Evolutionary conservation across 2,329 filamentous ascomycete genomes (phyloP).

Genomic region (Triangularia verruculosa): DNA sequence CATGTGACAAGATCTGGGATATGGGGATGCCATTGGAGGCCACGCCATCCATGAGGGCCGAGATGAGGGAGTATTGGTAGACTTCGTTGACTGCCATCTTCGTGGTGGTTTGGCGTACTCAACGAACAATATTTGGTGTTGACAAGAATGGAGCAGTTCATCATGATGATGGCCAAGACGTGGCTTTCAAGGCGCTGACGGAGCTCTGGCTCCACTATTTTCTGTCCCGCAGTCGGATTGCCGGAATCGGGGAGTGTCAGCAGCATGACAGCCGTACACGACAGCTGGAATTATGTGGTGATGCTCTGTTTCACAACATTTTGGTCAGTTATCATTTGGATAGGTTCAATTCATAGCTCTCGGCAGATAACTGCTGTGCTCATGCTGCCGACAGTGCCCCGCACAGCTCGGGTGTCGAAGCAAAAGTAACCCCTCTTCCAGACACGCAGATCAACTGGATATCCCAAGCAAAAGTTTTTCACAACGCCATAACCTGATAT

Average conservation of each 20-base stretch:
- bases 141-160: background rate
- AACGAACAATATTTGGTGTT: too few relatives aligned
- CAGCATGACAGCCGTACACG: background rate
- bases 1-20: conserved; percentile 30
- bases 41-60: conserved; percentile 37
- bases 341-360: background rate
- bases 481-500: too few relatives aligned
- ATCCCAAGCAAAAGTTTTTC: too few relatives aligned
- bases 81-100: conserved; percentile 34
- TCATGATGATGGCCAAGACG: background rate
- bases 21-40: conserved; percentile 34
- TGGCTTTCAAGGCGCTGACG: background rate
- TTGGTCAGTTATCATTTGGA: background rate
- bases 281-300: background rate
- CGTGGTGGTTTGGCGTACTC: too few relatives aligned
- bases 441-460: background rate
- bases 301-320: background rate
- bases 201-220: background rate
- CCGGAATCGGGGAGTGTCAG: background rate
- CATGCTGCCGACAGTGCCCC: background rate
- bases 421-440: background rate
- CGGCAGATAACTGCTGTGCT: background rate
- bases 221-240: background rate
- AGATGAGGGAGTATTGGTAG: conserved; percentile 36
- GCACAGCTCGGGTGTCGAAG: background rate